Conservation (phyloP, 139 green algal species). For the Coelastrella sp. region DNA sequence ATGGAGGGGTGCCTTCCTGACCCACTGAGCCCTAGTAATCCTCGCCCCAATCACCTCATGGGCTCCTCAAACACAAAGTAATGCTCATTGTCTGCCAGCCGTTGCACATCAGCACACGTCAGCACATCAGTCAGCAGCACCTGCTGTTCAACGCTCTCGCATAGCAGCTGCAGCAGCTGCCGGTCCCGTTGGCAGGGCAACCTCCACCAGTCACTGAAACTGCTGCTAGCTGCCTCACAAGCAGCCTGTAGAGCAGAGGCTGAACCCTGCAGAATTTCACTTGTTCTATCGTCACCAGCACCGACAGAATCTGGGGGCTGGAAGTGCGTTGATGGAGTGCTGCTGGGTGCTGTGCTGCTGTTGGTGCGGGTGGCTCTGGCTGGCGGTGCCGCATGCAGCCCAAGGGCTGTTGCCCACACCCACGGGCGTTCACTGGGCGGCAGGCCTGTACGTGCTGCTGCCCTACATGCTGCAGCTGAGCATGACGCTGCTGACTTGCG, state of each 20-base stretch:
- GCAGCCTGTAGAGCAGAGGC: background rate
- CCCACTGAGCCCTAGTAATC: too few relatives aligned
- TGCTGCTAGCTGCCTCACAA: background rate
- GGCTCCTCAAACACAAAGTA: slow-evolving; percentile 80
- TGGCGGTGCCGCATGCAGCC: slow-evolving; percentile 13
- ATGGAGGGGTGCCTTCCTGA: too few relatives aligned
- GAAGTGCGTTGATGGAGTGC: background rate
- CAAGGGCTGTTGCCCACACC: slow-evolving; percentile 51
- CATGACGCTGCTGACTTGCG: slow-evolving; percentile 42
- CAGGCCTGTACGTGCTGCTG: slow-evolving; percentile 44
- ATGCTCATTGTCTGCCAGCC: slow-evolving; percentile 55
- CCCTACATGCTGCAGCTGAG: slow-evolving; percentile 49
- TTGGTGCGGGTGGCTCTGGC: background rate
- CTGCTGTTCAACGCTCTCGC: background rate
- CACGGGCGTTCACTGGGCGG: slow-evolving; percentile 36
- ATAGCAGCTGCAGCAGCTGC: slow-evolving; percentile 22
- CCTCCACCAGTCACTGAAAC: slow-evolving; percentile 31
- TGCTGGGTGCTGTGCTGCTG: background rate
- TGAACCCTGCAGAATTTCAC: background rate
- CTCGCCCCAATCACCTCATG: slow-evolving; percentile 45
- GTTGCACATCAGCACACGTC: slow-evolving; percentile 55
- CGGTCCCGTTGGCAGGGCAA: slow-evolving; percentile 6
- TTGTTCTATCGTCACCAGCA: background rate
- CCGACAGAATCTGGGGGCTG: too few relatives aligned
- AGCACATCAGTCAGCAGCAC: slow-evolving; percentile 63